A percentile compares a stretch with the other conserved stretches of the same genome.
Evolutionary conservation across 768 basidiomycete genomes (phyloP).

Genomic region (Pleurotus ostreatus): DNA sequence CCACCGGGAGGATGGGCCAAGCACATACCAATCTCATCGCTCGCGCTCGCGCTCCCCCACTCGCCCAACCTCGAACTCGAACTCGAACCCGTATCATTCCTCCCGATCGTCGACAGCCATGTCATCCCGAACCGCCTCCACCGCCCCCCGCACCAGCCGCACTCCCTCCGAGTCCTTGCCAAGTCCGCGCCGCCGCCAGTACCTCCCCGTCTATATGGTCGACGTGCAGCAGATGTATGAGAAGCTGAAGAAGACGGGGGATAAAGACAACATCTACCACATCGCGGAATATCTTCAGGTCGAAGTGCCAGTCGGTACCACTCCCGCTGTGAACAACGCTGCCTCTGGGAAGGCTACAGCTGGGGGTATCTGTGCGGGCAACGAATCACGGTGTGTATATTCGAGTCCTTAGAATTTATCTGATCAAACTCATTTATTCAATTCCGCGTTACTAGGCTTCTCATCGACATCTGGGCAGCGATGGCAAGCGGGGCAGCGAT

Average conservation of each 20-base stretch:
- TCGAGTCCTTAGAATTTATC: no score
- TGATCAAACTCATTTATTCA: not conserved
- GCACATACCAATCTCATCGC: not conserved
- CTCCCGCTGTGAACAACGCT: no score
- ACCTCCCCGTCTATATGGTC: not conserved
- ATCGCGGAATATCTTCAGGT: not conserved
- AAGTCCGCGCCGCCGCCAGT: not conserved
- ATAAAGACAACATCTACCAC: not conserved
- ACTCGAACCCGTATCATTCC: not conserved
- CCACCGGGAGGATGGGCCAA: not conserved
- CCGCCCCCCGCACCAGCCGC: not conserved
- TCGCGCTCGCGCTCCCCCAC: constrained; percentile 1
- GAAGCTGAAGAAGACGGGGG: not conserved
- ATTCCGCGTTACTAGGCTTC: not conserved
- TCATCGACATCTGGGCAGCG: not conserved
- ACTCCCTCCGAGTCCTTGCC: no score
- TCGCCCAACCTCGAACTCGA: not conserved
- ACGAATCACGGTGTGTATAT: not conserved
- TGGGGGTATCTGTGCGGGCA: not conserved
- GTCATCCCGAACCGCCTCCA: not conserved
- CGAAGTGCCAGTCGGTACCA: not conserved
- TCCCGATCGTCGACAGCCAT: not conserved
- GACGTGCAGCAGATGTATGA: constrained; percentile 1
- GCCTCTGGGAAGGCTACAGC: no score
- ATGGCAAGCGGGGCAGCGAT: not conserved